Conservation (phyloP, 1,139 yeast species). For the Yamadazyma songkhlaensis region DNA sequence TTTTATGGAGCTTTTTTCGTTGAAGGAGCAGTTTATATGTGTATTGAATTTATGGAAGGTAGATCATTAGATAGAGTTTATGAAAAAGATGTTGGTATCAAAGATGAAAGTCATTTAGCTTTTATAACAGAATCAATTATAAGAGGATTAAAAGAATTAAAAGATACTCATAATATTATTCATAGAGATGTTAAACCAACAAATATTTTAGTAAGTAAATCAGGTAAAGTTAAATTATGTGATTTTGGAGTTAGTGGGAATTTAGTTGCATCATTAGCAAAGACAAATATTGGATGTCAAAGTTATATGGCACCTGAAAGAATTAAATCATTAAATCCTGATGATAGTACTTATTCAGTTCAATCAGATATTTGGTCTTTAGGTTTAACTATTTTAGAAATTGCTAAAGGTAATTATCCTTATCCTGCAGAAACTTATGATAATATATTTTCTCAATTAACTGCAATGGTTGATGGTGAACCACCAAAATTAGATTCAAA, state of each 20-base stretch:
- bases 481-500: slow-evolving; percentile 69
- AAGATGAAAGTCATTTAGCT: slow-evolving; percentile 73
- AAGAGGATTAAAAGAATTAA: slow-evolving; percentile 77
- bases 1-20: slow-evolving; percentile 96
- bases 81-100: slow-evolving; percentile 66
- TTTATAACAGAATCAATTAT: slow-evolving; percentile 80
- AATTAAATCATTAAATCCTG: slow-evolving; percentile 58
- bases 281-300: slow-evolving; percentile 97
- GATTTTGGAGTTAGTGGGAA: slow-evolving; percentile 98
- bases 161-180: slow-evolving; percentile 84
- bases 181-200: slow-evolving; percentile 98
- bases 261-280: slow-evolving; percentile 90
- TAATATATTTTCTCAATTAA: slow-evolving; percentile 86
- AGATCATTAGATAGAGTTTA: slow-evolving; percentile 90
- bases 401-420: slow-evolving; percentile 90
- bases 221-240: slow-evolving; percentile 86
- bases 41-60: slow-evolving; percentile 98
- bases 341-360: slow-evolving; percentile 81
- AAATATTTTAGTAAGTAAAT: slow-evolving; percentile 75
- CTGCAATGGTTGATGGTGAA: slow-evolving; percentile 95
- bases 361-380: slow-evolving; percentile 97
- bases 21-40: slow-evolving; percentile 97
- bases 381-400: slow-evolving; percentile 84
- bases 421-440: slow-evolving; percentile 92
- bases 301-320: slow-evolving; percentile 99